These are phyloP conservation scores for Neurospora sp. DNA, from an alignment of 495 filamentous ascomycete species.

Conservation along the genomic window DNA sequence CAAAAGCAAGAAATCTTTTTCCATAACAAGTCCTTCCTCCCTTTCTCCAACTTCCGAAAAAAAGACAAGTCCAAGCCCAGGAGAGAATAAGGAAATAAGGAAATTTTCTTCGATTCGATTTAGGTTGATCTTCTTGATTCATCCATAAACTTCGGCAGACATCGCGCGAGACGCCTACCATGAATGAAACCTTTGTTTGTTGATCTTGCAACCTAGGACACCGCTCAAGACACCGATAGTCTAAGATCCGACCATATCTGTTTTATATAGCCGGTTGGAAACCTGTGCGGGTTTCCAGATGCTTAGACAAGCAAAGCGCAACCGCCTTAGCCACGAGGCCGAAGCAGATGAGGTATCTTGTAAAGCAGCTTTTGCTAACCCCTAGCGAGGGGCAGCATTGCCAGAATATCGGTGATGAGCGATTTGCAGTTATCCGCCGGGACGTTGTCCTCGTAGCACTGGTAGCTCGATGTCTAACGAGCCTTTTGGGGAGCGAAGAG, in stretches of 20 bases:
- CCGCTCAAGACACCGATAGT: background rate
- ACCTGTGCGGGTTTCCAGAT: background rate
- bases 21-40: background rate
- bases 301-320: background rate
- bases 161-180: background rate
- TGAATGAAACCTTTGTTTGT: no score
- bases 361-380: background rate
- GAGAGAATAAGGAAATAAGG: background rate
- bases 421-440: background rate
- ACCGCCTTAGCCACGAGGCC: background rate
- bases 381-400: background rate
- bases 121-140: background rate
- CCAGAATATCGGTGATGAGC: background rate
- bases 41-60: background rate
- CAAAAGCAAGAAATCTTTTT: background rate
- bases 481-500: background rate
- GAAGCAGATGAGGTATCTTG: background rate
- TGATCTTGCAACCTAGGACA: no score
- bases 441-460: background rate
- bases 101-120: background rate
- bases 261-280: background rate
- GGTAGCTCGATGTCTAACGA: background rate
- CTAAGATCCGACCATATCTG: background rate
- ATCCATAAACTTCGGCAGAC: background rate
- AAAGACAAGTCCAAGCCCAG: background rate